These are phyloP conservation scores for Abrus pulchellus DNA, from an alignment of 306 rosid species.

Conservation along the genomic window DNA sequence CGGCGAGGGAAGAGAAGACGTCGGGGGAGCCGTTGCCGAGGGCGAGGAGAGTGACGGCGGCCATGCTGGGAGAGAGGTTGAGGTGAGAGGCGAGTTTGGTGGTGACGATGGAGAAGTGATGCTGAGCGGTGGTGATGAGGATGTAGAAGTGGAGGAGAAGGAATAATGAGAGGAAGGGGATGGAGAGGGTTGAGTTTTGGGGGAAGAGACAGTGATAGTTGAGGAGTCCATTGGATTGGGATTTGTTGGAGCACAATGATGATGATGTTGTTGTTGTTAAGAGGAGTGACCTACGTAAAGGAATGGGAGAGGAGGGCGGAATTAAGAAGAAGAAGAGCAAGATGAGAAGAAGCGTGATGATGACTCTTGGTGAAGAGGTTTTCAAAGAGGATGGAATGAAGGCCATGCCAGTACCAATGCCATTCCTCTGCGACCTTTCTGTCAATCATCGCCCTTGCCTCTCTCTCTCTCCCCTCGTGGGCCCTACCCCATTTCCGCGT, in stretches of 20 bases:
- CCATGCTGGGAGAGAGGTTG: slow-evolving; percentile 82
- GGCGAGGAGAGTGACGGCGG: slow-evolving; percentile 87
- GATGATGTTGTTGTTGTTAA: neutral
- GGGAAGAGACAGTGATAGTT: slow-evolving; percentile 63
- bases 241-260: slow-evolving; percentile 38
- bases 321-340: slow-evolving; percentile 13
- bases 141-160: slow-evolving; percentile 81
- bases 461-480: neutral
- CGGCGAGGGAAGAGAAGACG: slow-evolving; percentile 87
- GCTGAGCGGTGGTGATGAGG: slow-evolving; percentile 92
- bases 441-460: neutral
- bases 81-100: slow-evolving; percentile 80
- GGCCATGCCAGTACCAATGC: slow-evolving; percentile 63
- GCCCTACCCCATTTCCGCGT: slow-evolving; percentile 41
- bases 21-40: slow-evolving; percentile 97
- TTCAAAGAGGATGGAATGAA: slow-evolving; percentile 34
- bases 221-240: slow-evolving; percentile 58
- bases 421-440: slow-evolving; percentile 50
- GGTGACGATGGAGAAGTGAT: slow-evolving; percentile 83
- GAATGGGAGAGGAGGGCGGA: slow-evolving; percentile 37
- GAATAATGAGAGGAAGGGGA: slow-evolving; percentile 64
- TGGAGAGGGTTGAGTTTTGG: slow-evolving; percentile 51
- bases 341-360: neutral
- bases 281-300: slow-evolving; percentile 70
- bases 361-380: slow-evolving; percentile 37